Base-by-base conservation (phyloP, 2,329 filamentous ascomycete genomes). In the Emmonsiellopsis sp. region DNA sequence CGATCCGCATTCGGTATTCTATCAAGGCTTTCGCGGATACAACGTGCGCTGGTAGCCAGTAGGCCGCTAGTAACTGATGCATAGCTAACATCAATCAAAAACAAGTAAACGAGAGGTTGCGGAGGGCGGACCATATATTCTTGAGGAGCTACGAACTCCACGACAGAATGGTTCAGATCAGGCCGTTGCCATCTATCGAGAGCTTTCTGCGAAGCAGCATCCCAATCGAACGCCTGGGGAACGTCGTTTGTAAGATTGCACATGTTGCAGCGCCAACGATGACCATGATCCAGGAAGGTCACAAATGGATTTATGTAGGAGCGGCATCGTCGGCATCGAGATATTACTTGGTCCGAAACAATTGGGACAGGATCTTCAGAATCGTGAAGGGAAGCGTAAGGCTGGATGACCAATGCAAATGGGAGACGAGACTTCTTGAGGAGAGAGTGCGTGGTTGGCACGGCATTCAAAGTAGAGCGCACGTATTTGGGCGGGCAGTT, bases 241-340 rank as follows among this genome's bases (percentile, higher is more conserved):
- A 97, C 92, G 63, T 98, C 93, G 69, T 98, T 98, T 62, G 91
- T 96, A 59, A 98, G 78, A 71, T 95, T 97, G 73, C 93, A 98
- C 91, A 98, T 96, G 74, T 98, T 98, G 76, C 93, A 98, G 66
- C 92, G 86, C 93, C 93, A 98, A 67, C 93, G 83, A 73, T 98
- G 93, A 46, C 93, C 93, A 67, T 97, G 89, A 64, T 98, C 93
- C 57, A 98, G 76, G 75, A 98, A 98, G 46, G 89, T 89, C 55
- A 95, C 93, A 63, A 92, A 98, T 10, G 93, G 91, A 70, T 97
- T 97, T 77, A 97, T 97, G 70, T 97, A 97, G 53, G 92, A 93
- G 62, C 93, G 81, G 74, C 93, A 98, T 73, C 93, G 85, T 70
- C 93, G 83, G 77, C 93, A 98, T 65, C 93, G 85, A 54, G 92